A percentile compares a stretch with the other conserved stretches of the same genome.
Conservation (phyloP, 2,329 filamentous ascomycete genomes). For the Xenosphaeropsis pyriputrescens region DNA sequence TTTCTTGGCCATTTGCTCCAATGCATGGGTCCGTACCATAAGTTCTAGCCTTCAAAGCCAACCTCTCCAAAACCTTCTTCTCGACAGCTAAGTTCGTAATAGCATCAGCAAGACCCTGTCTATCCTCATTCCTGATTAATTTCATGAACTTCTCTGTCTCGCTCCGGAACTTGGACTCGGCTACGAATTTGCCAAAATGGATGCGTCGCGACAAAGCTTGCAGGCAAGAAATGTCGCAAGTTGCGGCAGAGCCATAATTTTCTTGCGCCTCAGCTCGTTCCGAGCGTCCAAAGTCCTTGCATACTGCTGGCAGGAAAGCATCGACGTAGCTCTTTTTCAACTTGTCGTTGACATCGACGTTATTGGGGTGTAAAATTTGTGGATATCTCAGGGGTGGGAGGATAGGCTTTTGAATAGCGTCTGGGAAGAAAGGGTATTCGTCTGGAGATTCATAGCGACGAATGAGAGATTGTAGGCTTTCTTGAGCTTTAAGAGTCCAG, state of each 20-base stretch:
- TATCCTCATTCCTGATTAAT: slow-evolving; percentile 70
- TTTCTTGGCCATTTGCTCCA: slow-evolving; percentile 29
- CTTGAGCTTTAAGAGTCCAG: slow-evolving; percentile 84
- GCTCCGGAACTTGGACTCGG: slow-evolving; percentile 83
- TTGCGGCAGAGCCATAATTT: slow-evolving; percentile 89
- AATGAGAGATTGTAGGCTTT: slow-evolving; percentile 81
- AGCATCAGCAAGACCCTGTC: slow-evolving; percentile 68
- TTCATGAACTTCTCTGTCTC: slow-evolving; percentile 68
- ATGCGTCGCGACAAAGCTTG: slow-evolving; percentile 84
- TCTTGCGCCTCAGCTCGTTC: slow-evolving; percentile 79
- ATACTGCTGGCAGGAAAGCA: slow-evolving; percentile 71
- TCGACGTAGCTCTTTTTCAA: slow-evolving; percentile 79
- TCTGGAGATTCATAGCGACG: slow-evolving; percentile 92
- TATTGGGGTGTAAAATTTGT: slow-evolving; percentile 70
- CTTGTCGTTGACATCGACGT: slow-evolving; percentile 78
- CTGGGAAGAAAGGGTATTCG: slow-evolving; percentile 94
- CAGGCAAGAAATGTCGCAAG: slow-evolving; percentile 77
- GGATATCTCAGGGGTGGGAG: slow-evolving; percentile 85
- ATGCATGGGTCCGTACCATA: slow-evolving; percentile 82
- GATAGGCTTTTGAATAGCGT: slow-evolving; percentile 63
- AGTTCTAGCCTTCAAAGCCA: slow-evolving; percentile 79
- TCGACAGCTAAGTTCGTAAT: slow-evolving; percentile 88
- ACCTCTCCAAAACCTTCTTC: slow-evolving; percentile 74
- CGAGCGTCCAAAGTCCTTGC: slow-evolving; percentile 58
- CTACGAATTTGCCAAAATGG: slow-evolving; percentile 97